Evolutionary conservation across 2,329 filamentous ascomycete genomes (phyloP), one percentile per base, ranked within the genome.

Genomic region (Phyllosticta ampelicida): DNA sequence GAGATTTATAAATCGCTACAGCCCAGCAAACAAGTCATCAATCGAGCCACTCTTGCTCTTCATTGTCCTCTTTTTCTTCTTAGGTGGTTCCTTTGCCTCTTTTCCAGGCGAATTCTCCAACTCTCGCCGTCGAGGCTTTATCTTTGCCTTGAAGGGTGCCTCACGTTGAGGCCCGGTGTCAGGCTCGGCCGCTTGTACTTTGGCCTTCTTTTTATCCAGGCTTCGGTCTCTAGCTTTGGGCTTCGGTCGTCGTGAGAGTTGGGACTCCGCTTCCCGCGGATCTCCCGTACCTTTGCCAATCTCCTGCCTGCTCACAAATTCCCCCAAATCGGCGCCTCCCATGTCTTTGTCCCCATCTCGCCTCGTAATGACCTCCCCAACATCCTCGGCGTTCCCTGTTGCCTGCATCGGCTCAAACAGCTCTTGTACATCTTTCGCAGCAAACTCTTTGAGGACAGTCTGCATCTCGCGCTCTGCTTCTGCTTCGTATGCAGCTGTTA

Each of bases 401-500:
- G 19, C 36, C 5, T 13, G 5, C 16, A 1, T 13, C 5, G 16
- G 16, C 16, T 23, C 53, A 19, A 59, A 53, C 21, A 59, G n/a
- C 29, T 19, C 21, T 5, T 19, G 19, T 2, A 53, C 57, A 29
- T 59, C 57, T 30, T 48, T 55, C 9, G 51, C 28, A 1, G 57
- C 57, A 48, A 59, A 49, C 21, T 55, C 49, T 1, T 26, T 71
- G 68, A 79, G 61, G 19, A 75, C 75, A 51, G 63, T 71, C 63
- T 71, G 68, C 55, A 74, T 69, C 58, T 78, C 74, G 56, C 66
- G 64, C 55, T 72, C 68, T 36, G 71, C 70, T 61, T 74, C 70
- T 51, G 74, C 71, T 60, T 76, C 73, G 51, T 74, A 73, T 10
- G 69, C 67, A 2, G 65, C 69, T 9, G 69, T 74, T 49, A 78